Percentiles rank a stretch among this genome's conserved stretches.
These are phyloP conservation scores for Melastoma candidum DNA, from an alignment of 441 rosid genomes.

Conservation along the genomic window DNA sequence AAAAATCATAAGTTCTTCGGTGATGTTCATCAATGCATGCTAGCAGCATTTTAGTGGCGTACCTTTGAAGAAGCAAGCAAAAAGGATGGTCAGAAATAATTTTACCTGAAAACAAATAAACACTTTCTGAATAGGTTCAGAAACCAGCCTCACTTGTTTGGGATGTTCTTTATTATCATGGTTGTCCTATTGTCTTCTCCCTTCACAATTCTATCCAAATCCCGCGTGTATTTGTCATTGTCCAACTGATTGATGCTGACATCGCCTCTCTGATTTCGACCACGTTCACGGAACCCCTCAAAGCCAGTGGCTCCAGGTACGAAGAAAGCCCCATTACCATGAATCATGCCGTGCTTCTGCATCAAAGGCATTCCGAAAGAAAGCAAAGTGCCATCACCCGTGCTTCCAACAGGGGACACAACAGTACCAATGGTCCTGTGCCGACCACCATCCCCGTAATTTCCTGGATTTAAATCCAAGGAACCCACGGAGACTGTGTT, in stretches of 20 bases:
- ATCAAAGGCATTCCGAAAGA: conserved; percentile 60
- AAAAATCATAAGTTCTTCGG: conserved; percentile 59
- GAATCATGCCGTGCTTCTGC: conserved; percentile 40
- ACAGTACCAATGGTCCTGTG: conserved; percentile 40
- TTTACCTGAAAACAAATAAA: too few species aligned
- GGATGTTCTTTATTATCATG: conserved; percentile 77
- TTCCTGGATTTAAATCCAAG: conserved; percentile 43
- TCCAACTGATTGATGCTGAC: conserved; percentile 55
- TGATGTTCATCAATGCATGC: conserved; percentile 75
- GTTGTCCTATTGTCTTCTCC: conserved; percentile 78
- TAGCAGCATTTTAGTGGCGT: conserved; percentile 76
- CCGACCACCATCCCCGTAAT: conserved; percentile 42
- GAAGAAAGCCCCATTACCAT: conserved; percentile 45
- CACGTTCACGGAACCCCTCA: conserved; percentile 68
- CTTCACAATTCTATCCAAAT: conserved; percentile 53
- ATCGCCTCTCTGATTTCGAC: conserved; percentile 52
- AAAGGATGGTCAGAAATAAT: neutral
- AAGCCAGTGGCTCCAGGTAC: conserved; percentile 31
- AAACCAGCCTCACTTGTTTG: conserved; percentile 58
- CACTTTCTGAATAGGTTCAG: conserved; percentile 7
- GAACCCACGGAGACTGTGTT: conserved; percentile 34
- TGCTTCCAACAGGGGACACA: conserved; percentile 35
- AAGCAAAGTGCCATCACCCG: conserved; percentile 35
- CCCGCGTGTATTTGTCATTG: conserved; percentile 67
- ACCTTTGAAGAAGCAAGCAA: conserved; percentile 28